Percentiles rank a stretch among this genome's conserved stretches.
Conservation (phyloP, 1,284 basidiomycete species). For the Chiua sp. region DNA sequence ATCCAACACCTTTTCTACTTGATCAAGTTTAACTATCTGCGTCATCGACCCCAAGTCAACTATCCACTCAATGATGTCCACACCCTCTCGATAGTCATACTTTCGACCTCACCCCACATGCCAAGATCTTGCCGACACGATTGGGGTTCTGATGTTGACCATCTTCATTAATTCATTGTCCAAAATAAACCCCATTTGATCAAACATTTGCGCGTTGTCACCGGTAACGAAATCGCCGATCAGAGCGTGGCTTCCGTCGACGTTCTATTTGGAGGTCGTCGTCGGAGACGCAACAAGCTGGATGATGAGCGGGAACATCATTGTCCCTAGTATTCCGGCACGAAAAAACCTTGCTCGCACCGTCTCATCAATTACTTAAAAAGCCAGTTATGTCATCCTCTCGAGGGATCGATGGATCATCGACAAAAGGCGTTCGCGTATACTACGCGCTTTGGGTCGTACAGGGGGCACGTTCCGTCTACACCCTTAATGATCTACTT, state of each 20-base stretch:
- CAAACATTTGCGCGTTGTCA: too few species aligned
- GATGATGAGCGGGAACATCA: constrained; percentile 59
- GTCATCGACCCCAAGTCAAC: too few species aligned
- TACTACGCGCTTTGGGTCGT: constrained; percentile 78
- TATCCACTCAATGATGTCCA: too few species aligned
- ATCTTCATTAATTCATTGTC: too few species aligned
- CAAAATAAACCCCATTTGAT: too few species aligned
- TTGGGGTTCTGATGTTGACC: too few species aligned
- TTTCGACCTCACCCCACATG: too few species aligned
- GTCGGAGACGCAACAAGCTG: constrained; percentile 73
- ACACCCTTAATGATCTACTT: constrained; percentile 77
- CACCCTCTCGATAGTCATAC: too few species aligned
- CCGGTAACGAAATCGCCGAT: constrained; percentile 90
- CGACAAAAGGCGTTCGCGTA: constrained; percentile 87
- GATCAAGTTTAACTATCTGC: too few species aligned
- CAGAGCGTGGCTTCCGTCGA: constrained; percentile 41
- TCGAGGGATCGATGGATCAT: constrained; percentile 75
- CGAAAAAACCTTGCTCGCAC: constrained; percentile 65
- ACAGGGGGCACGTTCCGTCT: constrained; percentile 72
- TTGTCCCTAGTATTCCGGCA: not conserved
- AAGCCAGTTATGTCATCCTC: constrained; percentile 85
- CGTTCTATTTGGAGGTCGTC: constrained; percentile 35
- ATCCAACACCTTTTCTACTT: too few species aligned
- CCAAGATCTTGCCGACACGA: too few species aligned
- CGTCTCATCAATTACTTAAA: constrained; percentile 81